Base-by-base conservation (phyloP, 1,284 basidiomycete genomes). In the Pyrrhoderma noxium region DNA sequence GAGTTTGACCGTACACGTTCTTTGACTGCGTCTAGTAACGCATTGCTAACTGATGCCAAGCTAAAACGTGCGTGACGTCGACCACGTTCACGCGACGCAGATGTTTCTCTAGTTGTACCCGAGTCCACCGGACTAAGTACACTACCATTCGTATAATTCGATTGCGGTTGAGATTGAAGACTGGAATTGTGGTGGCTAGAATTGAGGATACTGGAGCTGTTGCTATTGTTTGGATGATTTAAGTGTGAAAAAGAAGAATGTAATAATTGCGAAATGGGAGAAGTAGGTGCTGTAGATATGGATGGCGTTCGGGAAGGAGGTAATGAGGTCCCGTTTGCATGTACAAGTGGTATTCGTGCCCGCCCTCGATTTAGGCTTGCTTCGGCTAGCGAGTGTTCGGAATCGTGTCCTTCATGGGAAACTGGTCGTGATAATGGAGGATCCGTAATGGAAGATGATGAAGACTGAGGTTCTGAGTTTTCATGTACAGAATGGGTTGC, bases 1-100 rank as follows among this genome's bases (percentile, higher is more conserved):
- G 71, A 74, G 25, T 60, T 67, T 8, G 73, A 74, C 14, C 72
- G 65, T 42, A 75, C 66, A 19, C 65, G 66, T 36, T 72, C 69
- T 52, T 68, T 70, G 46, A 71, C 66, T 3, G 65, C 67, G 41
- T 71, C 72, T 11, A 66, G 55, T 41, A 74, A 60, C 44, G 64
- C 65, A 16, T 60, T 64, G 8, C 65, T 64, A 23, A 70, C 64
- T 19, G 62, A 65, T 31, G 65, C 62, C 34, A 74, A 62, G 2
- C 67, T 68, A 56, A 72, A 70, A 9, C 67, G 64, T 34, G 70
- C 66, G 51, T 59, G 56, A 18, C 68, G 69, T 44, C 70, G 60
- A 35, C 70, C 64, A 8, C 65, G 60, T 3, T 51, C 53, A n/a
- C 53, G 49, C 2, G 45, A 35, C 5, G 48, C 25, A 22, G 48